Evolutionary conservation across 495 filamentous ascomycete species (phyloP).

Genomic region (Poronia punctata): DNA sequence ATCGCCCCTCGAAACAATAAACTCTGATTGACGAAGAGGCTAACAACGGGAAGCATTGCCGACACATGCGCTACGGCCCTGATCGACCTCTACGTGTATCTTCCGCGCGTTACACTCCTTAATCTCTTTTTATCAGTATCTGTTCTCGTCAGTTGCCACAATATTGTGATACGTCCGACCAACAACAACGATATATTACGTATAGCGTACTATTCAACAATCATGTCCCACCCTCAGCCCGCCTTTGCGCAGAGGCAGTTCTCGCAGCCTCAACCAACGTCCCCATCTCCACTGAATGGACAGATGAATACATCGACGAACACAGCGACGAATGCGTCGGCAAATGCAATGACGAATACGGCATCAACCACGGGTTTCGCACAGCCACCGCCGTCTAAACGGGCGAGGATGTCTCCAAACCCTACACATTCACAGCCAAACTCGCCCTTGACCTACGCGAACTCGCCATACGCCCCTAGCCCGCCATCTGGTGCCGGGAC

Average conservation of each 20-base stretch:
- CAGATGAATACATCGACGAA: too few relatives aligned
- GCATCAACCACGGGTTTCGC: constrained; percentile 16
- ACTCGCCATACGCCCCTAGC: constrained; percentile 15
- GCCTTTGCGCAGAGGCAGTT: constrained; percentile 23
- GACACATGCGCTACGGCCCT: background rate
- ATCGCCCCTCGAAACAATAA: too few relatives aligned
- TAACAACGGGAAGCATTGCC: too few relatives aligned
- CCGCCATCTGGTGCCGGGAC: constrained; percentile 22
- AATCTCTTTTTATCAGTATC: background rate
- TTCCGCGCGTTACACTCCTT: background rate
- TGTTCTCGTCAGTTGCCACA: background rate
- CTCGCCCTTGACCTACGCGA: constrained; percentile 20
- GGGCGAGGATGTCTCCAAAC: constrained; percentile 61
- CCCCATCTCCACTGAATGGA: constrained; percentile 28
- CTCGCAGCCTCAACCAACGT: constrained; percentile 28
- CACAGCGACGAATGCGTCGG: too few relatives aligned
- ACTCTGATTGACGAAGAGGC: too few relatives aligned
- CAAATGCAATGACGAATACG: too few relatives aligned
- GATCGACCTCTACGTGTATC: background rate
- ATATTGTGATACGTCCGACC: background rate
- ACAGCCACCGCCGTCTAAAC: constrained; percentile 57
- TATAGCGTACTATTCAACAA: background rate
- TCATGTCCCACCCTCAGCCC: constrained; percentile 23
- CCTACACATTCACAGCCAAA: constrained; percentile 29
- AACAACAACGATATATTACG: too few relatives aligned